phyloP scores from a whole-genome alignment of 2,329 filamentous ascomycete genomes.

The Boeremia lycopersici region DNA sequence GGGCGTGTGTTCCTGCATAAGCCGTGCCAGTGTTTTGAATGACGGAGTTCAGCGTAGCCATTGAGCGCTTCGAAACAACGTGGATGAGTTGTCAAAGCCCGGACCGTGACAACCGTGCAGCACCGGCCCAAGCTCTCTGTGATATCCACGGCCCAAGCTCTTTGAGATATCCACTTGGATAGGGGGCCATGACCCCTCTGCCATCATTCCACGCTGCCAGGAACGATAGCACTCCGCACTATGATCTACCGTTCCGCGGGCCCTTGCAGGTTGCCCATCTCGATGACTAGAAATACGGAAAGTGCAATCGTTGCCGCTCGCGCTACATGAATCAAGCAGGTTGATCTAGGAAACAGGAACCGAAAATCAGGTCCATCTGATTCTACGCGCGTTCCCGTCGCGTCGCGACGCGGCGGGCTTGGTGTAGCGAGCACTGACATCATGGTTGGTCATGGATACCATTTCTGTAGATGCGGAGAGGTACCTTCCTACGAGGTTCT shows the following conservation, averaged over 20 bases:
- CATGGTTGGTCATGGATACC: slow-evolving; percentile 7
- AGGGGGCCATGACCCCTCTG: not conserved
- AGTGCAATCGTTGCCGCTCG: not conserved
- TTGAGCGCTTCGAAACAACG: not conserved
- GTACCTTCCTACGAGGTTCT: not conserved
- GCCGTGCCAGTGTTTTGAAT: not conserved
- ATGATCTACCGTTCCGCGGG: slow-evolving; percentile 1
- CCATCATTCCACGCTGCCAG: not conserved
- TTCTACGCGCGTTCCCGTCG: slow-evolving; percentile 2
- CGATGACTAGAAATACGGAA: slow-evolving; percentile 2
- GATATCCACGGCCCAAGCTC: not conserved
- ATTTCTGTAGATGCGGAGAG: not conserved
- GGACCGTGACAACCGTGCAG: not conserved
- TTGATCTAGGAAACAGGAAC: not conserved
- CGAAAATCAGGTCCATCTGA: slow-evolving; percentile 1
- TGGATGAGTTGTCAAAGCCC: not conserved
- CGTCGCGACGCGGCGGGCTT: slow-evolving; percentile 1
- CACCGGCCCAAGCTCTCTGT: not conserved
- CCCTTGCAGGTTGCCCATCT: slow-evolving; percentile 5
- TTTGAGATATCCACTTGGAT: not conserved
- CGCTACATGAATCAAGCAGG: not conserved
- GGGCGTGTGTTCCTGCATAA: slow-evolving; percentile 6
- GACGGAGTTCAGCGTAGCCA: not conserved
- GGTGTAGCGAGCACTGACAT: slow-evolving; percentile 9
- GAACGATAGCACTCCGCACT: not conserved